These are phyloP conservation scores for Chrysanthemum makinoi DNA, from an alignment of 129 eudicot species.

Conservation along the genomic window DNA sequence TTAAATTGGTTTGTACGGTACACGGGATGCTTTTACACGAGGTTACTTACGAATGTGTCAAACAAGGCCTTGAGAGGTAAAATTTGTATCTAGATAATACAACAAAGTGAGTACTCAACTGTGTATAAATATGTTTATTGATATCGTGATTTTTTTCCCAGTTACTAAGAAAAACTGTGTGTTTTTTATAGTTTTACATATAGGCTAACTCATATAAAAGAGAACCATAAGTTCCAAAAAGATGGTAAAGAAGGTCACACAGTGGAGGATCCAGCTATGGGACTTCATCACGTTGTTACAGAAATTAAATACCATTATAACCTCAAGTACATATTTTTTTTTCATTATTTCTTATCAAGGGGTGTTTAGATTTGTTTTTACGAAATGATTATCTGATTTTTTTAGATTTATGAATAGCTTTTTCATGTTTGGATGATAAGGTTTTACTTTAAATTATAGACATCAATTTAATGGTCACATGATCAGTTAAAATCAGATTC, in stretches of 20 bases:
- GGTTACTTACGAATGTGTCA: constrained; percentile 74
- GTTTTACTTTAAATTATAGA: too few species aligned
- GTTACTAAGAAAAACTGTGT: constrained; percentile 9
- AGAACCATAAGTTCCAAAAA: constrained; percentile 89
- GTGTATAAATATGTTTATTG: background rate
- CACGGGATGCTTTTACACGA: constrained; percentile 93
- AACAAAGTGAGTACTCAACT: constrained; percentile 56
- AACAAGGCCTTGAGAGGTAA: constrained; percentile 73
- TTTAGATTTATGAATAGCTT: too few species aligned
- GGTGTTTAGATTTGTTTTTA: too few species aligned
- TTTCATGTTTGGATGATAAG: too few species aligned
- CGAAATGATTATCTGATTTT: too few species aligned
- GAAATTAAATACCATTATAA: constrained; percentile 63
- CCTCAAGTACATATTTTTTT: constrained; percentile 47
- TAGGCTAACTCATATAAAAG: constrained; percentile 74
- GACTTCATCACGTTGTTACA: constrained; percentile 57
- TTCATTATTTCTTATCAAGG: too few species aligned
- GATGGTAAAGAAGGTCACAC: constrained; percentile 71
- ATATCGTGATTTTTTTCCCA: background rate
- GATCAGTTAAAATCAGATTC: too few species aligned
- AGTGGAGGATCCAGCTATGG: constrained; percentile 70
- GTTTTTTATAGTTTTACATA: constrained; percentile 64
- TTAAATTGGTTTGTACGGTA: constrained; percentile 99
- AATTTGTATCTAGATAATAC: too few species aligned
- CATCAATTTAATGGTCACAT: too few species aligned